Conservation (phyloP, 805 yeast species). For the Brettanomyces bruxellensis region DNA sequence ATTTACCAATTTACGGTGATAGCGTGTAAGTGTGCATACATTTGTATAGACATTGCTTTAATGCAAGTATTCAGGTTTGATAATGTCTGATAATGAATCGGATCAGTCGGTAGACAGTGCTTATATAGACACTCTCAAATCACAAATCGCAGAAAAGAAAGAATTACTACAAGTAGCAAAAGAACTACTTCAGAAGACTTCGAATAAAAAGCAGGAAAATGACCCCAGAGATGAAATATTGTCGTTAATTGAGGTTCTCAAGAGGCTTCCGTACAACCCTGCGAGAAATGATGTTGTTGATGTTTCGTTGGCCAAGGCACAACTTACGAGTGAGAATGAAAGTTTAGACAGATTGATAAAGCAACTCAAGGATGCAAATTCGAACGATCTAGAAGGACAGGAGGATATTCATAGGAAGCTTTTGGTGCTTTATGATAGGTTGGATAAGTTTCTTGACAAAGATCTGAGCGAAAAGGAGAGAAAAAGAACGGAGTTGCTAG, state of each 20-base stretch:
- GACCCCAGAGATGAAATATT: conserved; percentile 2
- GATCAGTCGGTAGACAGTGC: conserved; percentile 5
- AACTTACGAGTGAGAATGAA: conserved; percentile 7
- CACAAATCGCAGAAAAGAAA: conserved; percentile 16
- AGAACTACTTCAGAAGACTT: conserved; percentile 6
- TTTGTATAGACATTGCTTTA: too few species aligned
- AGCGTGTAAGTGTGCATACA: too few species aligned
- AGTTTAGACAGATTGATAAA: conserved; percentile 5
- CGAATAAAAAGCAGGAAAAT: background rate
- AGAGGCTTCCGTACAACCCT: conserved; percentile 20
- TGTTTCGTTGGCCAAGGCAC: conserved; percentile 16
- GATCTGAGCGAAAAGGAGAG: background rate
- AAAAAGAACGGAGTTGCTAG: background rate
- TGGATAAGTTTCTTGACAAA: background rate
- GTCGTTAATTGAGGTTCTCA: conserved; percentile 17
- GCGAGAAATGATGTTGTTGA: conserved; percentile 21
- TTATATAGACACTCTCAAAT: conserved; percentile 11
- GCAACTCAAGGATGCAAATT: background rate
- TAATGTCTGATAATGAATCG: background rate
- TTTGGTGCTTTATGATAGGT: background rate
- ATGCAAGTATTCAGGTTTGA: too few species aligned
- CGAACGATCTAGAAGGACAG: background rate
- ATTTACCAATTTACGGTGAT: too few species aligned
- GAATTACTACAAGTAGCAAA: conserved; percentile 13
- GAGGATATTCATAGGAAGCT: background rate